Percentiles rank a stretch among this genome's conserved stretches.
phyloP scores from a whole-genome alignment of 2,329 filamentous ascomycete genomes.

The Paraconiothyrium sp. region DNA sequence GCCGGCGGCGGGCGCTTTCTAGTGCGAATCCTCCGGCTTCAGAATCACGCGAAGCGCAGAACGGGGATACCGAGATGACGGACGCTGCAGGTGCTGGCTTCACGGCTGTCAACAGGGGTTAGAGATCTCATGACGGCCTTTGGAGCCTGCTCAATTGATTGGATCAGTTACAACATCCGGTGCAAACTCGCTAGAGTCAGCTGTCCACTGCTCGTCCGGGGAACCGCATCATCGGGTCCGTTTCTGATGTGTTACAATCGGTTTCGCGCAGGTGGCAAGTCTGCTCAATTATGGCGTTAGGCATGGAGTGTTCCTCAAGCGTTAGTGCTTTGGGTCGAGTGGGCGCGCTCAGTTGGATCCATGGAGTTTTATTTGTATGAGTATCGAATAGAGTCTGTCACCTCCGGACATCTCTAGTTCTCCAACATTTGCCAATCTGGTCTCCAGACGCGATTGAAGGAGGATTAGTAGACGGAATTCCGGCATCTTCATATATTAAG shows the following conservation, averaged over 20 bases:
- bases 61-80: constrained; percentile 55
- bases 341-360: neutral
- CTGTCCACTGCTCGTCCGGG: neutral
- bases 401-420: neutral
- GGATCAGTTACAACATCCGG: neutral
- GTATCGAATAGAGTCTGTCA: neutral
- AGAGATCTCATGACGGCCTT: neutral
- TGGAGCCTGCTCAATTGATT: too few relatives aligned
- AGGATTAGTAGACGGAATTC: too few relatives aligned
- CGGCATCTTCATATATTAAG: too few relatives aligned
- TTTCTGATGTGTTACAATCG: neutral
- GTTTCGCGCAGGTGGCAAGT: neutral
- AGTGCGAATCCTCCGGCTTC: constrained; percentile 33
- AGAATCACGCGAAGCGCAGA: constrained; percentile 38
- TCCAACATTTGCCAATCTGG: neutral
- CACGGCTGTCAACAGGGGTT: constrained; percentile 50
- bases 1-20: constrained; percentile 39
- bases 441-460: neutral
- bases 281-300: neutral
- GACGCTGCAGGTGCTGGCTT: constrained; percentile 46
- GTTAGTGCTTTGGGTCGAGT: neutral
- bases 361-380: constrained; percentile 2
- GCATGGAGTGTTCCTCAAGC: neutral
- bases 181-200: neutral
- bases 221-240: neutral